These are phyloP conservation scores for Bidens hawaiensis DNA, from an alignment of 140 eudicot species.

Conservation along the genomic window DNA sequence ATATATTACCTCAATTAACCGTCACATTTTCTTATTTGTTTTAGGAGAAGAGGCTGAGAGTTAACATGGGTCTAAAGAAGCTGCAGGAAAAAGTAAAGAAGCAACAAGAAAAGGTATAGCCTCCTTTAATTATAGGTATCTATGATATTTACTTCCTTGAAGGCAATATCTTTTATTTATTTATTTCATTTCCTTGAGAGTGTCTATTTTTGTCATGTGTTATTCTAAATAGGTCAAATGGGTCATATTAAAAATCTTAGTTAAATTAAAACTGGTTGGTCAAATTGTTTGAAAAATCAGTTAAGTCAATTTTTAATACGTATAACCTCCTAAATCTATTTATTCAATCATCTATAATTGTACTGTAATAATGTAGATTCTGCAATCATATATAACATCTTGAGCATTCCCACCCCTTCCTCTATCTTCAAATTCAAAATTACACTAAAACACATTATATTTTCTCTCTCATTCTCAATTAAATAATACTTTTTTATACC, in stretches of 20 bases:
- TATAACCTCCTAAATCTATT: not conserved
- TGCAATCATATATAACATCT: not conserved
- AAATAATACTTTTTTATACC: no score
- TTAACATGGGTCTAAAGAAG: slow-evolving; percentile 75
- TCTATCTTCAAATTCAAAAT: no score
- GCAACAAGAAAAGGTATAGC: slow-evolving; percentile 93
- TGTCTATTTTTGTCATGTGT: not conserved
- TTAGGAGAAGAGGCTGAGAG: slow-evolving; percentile 92
- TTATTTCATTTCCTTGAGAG: not conserved
- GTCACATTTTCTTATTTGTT: slow-evolving; percentile 6
- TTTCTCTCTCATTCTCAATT: no score
- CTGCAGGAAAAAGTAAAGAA: slow-evolving; percentile 89
- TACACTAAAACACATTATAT: no score
- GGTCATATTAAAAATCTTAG: not conserved
- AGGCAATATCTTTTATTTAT: not conserved
- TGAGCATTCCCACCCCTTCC: no score
- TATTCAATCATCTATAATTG: not conserved
- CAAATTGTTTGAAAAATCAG: not conserved
- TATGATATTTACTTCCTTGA: not conserved
- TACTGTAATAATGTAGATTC: not conserved
- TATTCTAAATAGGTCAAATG: not conserved
- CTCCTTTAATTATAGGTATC: not conserved
- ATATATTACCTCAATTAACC: not conserved
- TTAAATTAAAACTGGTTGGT: not conserved
- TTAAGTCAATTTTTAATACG: not conserved